Conservation (phyloP, 2,329 filamentous ascomycete species). For the Aspergillus texensis region DNA sequence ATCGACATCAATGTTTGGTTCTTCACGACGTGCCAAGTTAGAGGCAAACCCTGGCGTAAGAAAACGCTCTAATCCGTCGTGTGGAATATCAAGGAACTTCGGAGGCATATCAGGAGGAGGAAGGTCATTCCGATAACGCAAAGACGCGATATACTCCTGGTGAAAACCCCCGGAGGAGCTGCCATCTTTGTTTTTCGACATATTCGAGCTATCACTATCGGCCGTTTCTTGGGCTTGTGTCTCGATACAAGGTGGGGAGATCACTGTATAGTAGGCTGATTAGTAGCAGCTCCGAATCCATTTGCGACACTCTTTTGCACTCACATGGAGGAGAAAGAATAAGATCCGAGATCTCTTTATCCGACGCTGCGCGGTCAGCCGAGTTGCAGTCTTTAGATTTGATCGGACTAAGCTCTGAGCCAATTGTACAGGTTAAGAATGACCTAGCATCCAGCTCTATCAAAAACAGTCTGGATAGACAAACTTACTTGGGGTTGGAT, state of each 20-base stretch:
- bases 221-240: not conserved
- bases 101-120: conserved; percentile 92
- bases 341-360: conserved; percentile 16
- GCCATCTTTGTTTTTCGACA: conserved; percentile 45
- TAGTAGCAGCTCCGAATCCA: conserved; percentile 9
- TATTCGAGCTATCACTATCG: conserved; percentile 16
- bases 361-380: conserved; percentile 7
- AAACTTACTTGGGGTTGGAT: conserved; percentile 25
- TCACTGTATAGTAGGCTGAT: conserved; percentile 8
- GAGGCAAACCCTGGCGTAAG: conserved; percentile 89
- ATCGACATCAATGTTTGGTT: conserved; percentile 94
- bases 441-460: not conserved
- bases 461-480: conserved; percentile 9
- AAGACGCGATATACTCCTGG: conserved; percentile 96
- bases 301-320: conserved; percentile 10
- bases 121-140: conserved; percentile 93
- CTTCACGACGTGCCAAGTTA: conserved; percentile 84
- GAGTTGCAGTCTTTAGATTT: conserved; percentile 8
- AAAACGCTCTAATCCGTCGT: conserved; percentile 87
- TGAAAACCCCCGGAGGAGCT: conserved; percentile 59
- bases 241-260: conserved; percentile 11
- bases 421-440: conserved; percentile 9
- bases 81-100: conserved; percentile 95
- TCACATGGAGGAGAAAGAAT: conserved; percentile 17
- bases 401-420: conserved; percentile 15